phyloP scores from a whole-genome alignment of 176 grass and related monocot species.

The Bolboschoenus planiculmis region DNA sequence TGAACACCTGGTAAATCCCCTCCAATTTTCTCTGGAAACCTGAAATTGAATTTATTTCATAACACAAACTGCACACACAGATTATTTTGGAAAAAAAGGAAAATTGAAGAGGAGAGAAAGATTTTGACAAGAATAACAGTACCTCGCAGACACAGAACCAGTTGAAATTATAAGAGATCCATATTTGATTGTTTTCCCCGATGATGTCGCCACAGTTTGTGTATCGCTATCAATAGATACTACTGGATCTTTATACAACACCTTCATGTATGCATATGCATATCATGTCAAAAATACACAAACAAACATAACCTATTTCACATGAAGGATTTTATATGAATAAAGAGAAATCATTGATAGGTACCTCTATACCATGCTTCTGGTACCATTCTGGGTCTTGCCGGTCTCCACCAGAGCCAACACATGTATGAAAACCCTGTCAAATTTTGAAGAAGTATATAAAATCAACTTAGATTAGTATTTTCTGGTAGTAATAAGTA shows the following conservation, averaged over 20 bases:
- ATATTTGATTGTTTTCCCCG: slow-evolving; percentile 83
- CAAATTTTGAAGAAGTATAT: slow-evolving; percentile 8
- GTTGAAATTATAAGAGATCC: slow-evolving; percentile 94
- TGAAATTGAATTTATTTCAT: slow-evolving; percentile 27
- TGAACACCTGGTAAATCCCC: slow-evolving; percentile 75
- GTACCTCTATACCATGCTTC: slow-evolving; percentile 89
- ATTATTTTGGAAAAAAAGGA: background rate
- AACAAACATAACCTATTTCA: background rate
- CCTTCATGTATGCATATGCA: slow-evolving; percentile 29
- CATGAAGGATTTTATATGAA: background rate
- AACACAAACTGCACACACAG: background rate
- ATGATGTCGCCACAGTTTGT: slow-evolving; percentile 72
- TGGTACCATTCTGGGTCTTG: slow-evolving; percentile 83
- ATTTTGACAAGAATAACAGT: slow-evolving; percentile 19
- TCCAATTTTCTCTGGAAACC: slow-evolving; percentile 85
- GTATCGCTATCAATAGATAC: slow-evolving; percentile 71
- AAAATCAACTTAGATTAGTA: background rate
- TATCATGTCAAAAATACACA: slow-evolving; percentile 9
- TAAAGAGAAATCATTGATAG: background rate
- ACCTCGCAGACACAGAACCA: slow-evolving; percentile 66
- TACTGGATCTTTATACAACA: slow-evolving; percentile 86
- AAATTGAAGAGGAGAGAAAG: background rate
- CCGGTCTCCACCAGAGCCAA: slow-evolving; percentile 77
- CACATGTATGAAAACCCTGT: slow-evolving; percentile 89
- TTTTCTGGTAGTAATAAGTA: background rate